Base-by-base conservation (phyloP, 805 yeast species). In the Yarrowia sp. region DNA sequence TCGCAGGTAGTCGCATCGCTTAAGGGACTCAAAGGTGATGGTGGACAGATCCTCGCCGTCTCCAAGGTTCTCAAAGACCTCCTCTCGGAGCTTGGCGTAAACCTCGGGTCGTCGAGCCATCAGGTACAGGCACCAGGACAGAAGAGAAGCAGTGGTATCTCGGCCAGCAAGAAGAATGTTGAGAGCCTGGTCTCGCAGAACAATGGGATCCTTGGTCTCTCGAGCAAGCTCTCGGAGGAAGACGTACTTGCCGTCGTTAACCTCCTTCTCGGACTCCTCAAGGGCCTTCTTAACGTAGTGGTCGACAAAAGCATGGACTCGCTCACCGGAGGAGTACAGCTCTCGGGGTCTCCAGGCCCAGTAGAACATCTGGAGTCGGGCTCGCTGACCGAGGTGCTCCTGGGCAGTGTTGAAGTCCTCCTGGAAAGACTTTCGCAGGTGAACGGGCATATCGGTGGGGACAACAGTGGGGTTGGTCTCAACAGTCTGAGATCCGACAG, bases 111-210 rank as follows among this genome's bases (percentile, higher is more conserved):
- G 72, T 65, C 81, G 75, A 11, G 83, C 78, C 63, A 83, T 75
- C 69, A 81, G 81, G 67, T 73, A 80, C 57, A 81, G 74, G 22
- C 78, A 70, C 71, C 78, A 81, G n/a, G 83, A 77, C 65, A 83
- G 76, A 39, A 81, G 73, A 4, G 81, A 79, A 9, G 86, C 85
- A 13, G 86, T 83, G 50, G 86, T 83, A 69, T 83, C 86, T 69
- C 86, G 77, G 35, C 85, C 85, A 15, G 86, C 86, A 22, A 82
- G 71, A 65, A 83, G 75, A 65, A 83, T 79, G 69, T 81, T 82
- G 71, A 83, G 74, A 44, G 81, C 75, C 72, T 83, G 85, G 70
- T 81, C 84, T 60, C 85, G 76, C 66, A 83, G 78, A 15, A 77
- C 76, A 62, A 67, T 72, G 18, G 83, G 81, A 68, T 83, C 80